Base-by-base conservation (phyloP, 108 stramenopile genomes). In the Heterococcus sp. region DNA sequence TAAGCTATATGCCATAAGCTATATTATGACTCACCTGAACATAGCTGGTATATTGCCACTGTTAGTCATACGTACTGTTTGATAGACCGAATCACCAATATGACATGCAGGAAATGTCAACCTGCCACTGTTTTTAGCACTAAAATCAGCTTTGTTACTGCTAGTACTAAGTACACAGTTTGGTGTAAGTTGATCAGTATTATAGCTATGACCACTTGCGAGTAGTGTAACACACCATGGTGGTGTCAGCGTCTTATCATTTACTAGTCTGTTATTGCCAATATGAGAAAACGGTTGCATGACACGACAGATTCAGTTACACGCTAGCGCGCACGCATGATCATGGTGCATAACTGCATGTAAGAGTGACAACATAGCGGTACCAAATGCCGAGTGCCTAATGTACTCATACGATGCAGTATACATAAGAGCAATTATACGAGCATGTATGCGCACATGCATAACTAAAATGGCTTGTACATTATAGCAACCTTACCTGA, bases 171-270 rank as follows among this genome's bases (percentile, higher is more conserved):
- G 33, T 1, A 39, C 37, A 2, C 36, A 87, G 69, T 88, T 87
- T 0, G 88, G 83, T 27, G 88, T 33, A 46, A 89, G 86, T 3
- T 86, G 87, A 31, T 76, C 85, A 30, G 76, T 69, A 1, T 76
- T 26, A 28, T 89, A 90, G 27, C 85, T 88, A 69, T 90, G 88
- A 2, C 89, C 89, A 30, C 71, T n/a, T 40, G 85, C 74, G 1
- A 40, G 72, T n/a, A 91, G 29, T 8, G 72, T 32, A 2, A 90
- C 36, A 68, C 68, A 84, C 89, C 86, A 89, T 1, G 90, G 90
- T 11, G 90, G 90, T 34, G 73, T 78, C 11, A 90, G 87, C 27
- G 85, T 84, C 58, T 65, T 68, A 70, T 91, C 90, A 37, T 86
- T 88, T 14, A 91, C 90, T 64, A 84, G 76, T 38, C 79, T 81